Base-by-base conservation (phyloP, 2,329 filamentous ascomycete species). In the Chalara sp. region DNA sequence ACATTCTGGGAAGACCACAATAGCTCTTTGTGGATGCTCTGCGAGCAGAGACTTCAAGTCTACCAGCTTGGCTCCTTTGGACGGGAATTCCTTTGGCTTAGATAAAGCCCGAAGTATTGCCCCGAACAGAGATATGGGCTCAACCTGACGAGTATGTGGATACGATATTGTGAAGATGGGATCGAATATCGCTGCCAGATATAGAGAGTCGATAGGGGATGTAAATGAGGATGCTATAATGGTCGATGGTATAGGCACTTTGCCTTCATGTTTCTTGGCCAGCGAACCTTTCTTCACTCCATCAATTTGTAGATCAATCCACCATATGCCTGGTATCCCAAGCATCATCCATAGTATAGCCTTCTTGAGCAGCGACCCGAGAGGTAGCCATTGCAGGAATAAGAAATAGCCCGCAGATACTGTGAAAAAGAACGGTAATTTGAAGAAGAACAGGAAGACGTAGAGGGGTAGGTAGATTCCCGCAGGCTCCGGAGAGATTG, bases 281-380 rank as follows among this genome's bases (percentile, higher is more conserved):
- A 95, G 75, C 30, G 86, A 91, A 72, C 93, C 93, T 71, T 90
- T 88, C 70, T 89, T 91, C 49, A 99, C 93, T 52, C 92, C 92
- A 67, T 99, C 93, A 58, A 99, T 89, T 68, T 96, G 92, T n/a
- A 99, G 75, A 69, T 99, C 93, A 51, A 96, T 85, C 92, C 92
- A 97, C 90, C 91, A 97, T 52, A 99, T 88, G 31, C 93, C 92
- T 0, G 91, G 89, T 53, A 95, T 86, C 37, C 83, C 86, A 60
- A 99, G 80, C 58, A 97, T 80, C 54, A 83, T 79, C 92, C 93
- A 97, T 48, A 97, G 72, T 46, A 89, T 81, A 10, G 87, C 81
- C 71, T 97, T 97, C 63, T 89, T 89, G 42, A 83, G 71, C 33
- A 83, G 63, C 6, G 78, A 76, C 1, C 81, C 82, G 7, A 86